A percentile compares a stretch with the other conserved stretches of the same genome.
phyloP scores from a whole-genome alignment of 1,284 basidiomycete genomes.

The Sphaerobolus stellatus region DNA sequence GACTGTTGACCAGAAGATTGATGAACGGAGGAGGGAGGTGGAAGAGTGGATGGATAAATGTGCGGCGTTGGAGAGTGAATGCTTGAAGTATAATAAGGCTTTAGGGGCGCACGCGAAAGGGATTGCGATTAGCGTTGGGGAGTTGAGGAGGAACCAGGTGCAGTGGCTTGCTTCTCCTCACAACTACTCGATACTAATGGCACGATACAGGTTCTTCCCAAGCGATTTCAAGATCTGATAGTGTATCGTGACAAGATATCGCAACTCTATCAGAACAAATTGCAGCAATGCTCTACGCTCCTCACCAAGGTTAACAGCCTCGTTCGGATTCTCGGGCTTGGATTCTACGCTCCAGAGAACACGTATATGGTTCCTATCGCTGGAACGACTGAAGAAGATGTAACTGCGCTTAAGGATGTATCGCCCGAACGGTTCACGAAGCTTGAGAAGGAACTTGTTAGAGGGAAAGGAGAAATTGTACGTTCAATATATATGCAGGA shows the following conservation, averaged over 20 bases:
- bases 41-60: constrained; percentile 68
- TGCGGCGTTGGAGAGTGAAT: constrained; percentile 58
- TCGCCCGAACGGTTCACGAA: constrained; percentile 73
- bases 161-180: not conserved
- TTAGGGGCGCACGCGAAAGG: constrained; percentile 70
- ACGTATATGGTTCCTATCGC: constrained; percentile 44
- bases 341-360: constrained; percentile 60
- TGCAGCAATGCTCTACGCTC: constrained; percentile 69
- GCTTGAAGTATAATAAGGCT: constrained; percentile 59
- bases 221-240: constrained; percentile 60
- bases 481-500: constrained; percentile 25
- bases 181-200: not conserved
- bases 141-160: constrained; percentile 51
- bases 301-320: constrained; percentile 60
- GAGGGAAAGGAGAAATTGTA: constrained; percentile 78
- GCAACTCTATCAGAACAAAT: constrained; percentile 78
- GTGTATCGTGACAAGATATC: constrained; percentile 71
- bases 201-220: constrained; percentile 53
- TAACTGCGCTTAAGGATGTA: constrained; percentile 58
- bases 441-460: constrained; percentile 76
- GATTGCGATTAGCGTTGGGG: constrained; percentile 55
- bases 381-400: constrained; percentile 40
- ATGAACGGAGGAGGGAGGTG: constrained; percentile 64
- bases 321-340: constrained; percentile 57
- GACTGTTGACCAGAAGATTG: constrained; percentile 69